These are phyloP conservation scores for Botrytis squamosa DNA, from an alignment of 2,329 filamentous ascomycete genomes.

Conservation along the genomic window DNA sequence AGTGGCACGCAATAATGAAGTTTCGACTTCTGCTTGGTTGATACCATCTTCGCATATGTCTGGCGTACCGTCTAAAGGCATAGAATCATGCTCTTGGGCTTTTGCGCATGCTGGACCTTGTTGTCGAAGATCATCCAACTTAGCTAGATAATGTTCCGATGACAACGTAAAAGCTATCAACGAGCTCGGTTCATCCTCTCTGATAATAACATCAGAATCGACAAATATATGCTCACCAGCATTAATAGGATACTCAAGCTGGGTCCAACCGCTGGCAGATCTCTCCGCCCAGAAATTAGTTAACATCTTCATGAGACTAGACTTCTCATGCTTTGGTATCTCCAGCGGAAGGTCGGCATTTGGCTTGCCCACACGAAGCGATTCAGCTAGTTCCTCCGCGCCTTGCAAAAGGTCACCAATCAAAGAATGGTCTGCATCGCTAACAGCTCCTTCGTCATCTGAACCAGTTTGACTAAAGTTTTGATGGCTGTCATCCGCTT, in stretches of 20 bases:
- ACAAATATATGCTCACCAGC: conserved; percentile 92
- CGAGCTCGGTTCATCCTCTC: conserved; percentile 95
- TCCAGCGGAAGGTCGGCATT: conserved; percentile 64
- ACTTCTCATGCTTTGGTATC: conserved; percentile 88
- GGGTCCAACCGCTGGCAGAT: conserved; percentile 90
- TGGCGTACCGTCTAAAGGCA: conserved; percentile 25
- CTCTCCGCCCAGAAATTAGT: conserved; percentile 98
- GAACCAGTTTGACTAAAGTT: conserved; percentile 59
- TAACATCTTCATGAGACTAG: conserved; percentile 89
- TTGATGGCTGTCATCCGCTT: conserved; percentile 46
- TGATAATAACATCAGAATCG: conserved; percentile 93
- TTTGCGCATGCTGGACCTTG: conserved; percentile 46
- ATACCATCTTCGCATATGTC: conserved; percentile 38
- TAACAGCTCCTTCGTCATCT: conserved; percentile 66
- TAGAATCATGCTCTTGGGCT: conserved; percentile 39
- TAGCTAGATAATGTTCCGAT: conserved; percentile 81
- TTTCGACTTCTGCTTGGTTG: conserved; percentile 75
- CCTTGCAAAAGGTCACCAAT: conserved; percentile 67
- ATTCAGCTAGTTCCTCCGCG: conserved; percentile 61
- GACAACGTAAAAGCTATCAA: conserved; percentile 90
- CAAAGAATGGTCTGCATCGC: conserved; percentile 70
- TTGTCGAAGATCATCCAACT: conserved; percentile 66
- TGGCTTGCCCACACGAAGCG: conserved; percentile 53
- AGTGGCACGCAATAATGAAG: conserved; percentile 77
- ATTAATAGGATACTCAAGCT: conserved; percentile 87